phyloP scores from a whole-genome alignment of 805 yeast species.

The Starmerella scarabaei region DNA sequence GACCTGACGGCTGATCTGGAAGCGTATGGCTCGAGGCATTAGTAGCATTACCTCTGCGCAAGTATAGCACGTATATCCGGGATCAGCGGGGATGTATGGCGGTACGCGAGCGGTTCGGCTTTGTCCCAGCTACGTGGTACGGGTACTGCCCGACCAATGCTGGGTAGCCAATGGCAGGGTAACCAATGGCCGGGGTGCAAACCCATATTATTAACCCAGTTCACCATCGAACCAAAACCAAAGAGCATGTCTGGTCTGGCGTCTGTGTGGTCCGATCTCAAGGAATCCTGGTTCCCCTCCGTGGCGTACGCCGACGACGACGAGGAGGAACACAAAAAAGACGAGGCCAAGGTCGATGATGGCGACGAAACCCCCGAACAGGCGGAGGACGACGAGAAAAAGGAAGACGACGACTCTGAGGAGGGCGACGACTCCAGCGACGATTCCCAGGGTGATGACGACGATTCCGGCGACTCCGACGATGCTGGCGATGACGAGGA shows the following conservation, averaged over 20 bases:
- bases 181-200: constrained; percentile 13
- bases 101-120: no score
- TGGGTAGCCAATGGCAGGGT: constrained; percentile 1
- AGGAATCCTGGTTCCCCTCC: constrained; percentile 67
- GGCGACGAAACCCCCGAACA: constrained; percentile 2
- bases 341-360: constrained; percentile 3
- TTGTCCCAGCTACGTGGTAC: no score
- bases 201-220: constrained; percentile 13
- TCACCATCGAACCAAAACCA: not conserved
- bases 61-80: no score
- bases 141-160: no score
- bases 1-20: no score
- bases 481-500: constrained; percentile 28
- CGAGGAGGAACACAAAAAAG: constrained; percentile 18
- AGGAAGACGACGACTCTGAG: constrained; percentile 17
- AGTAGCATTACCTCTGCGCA: no score
- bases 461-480: constrained; percentile 6
- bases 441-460: constrained; percentile 23
- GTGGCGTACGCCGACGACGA: constrained; percentile 63
- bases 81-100: no score
- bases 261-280: constrained; percentile 50
- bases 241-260: constrained; percentile 19
- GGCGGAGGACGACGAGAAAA: constrained; percentile 8
- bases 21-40: no score
- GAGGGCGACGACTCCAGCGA: constrained; percentile 28